Percentiles rank a stretch among this genome's conserved stretches.
Evolutionary conservation across 2,329 filamentous ascomycete species (phyloP).

Genomic region (Sarocladiaceae sp.): DNA sequence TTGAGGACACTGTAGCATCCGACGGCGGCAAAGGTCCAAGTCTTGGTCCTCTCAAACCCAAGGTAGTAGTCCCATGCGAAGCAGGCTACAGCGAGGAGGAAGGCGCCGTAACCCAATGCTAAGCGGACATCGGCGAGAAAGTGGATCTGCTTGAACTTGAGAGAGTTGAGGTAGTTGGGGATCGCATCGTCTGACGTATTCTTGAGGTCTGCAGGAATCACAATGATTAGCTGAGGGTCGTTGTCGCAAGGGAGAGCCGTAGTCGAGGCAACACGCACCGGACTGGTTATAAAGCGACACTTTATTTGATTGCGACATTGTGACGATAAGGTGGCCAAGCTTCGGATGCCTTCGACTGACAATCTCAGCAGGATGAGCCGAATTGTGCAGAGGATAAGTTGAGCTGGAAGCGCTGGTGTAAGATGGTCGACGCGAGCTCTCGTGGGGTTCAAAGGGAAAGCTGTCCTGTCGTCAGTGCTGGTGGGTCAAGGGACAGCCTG

Average conservation of each 20-base stretch:
- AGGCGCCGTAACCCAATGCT: conserved; percentile 73
- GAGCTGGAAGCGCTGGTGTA: no score
- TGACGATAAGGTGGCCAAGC: conserved; percentile 10
- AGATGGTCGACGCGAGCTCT: neutral
- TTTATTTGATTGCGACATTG: conserved; percentile 39
- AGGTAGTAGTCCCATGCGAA: conserved; percentile 90
- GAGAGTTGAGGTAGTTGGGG: conserved; percentile 82
- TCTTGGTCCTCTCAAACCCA: conserved; percentile 81
- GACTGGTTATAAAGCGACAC: conserved; percentile 63
- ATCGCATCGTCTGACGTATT: conserved; percentile 95
- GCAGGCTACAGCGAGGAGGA: conserved; percentile 71
- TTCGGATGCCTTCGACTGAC: no score
- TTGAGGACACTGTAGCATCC: conserved; percentile 75
- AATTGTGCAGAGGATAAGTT: no score
- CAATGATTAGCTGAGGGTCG: neutral
- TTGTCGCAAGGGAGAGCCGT: conserved; percentile 9
- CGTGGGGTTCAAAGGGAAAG: conserved; percentile 15
- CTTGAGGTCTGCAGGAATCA: conserved; percentile 79
- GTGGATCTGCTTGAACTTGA: conserved; percentile 80
- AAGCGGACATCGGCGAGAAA: conserved; percentile 76
- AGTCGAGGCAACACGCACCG: conserved; percentile 34
- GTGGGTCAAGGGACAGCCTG: neutral
- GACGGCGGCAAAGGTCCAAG: conserved; percentile 75
- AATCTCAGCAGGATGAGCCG: no score
- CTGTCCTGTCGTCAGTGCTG: conserved; percentile 17